phyloP scores from a whole-genome alignment of 371 early-diverging fungal species.

The Blakeslea trispora region DNA sequence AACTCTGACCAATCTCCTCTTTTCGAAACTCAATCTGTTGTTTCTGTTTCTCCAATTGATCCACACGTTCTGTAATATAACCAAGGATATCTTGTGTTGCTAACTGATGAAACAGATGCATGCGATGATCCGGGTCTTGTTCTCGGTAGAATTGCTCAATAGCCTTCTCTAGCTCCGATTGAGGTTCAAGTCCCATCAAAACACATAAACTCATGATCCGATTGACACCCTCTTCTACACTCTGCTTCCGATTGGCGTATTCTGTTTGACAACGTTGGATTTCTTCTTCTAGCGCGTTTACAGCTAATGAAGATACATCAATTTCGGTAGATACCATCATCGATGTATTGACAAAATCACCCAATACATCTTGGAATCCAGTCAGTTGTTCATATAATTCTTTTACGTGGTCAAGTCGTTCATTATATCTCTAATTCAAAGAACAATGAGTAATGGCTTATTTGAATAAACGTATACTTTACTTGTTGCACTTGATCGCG shows the following conservation, averaged over 20 bases:
- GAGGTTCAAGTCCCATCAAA: slow-evolving; percentile 23
- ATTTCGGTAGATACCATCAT: slow-evolving; percentile 25
- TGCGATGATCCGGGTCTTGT: slow-evolving; percentile 15
- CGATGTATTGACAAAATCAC: slow-evolving; percentile 32
- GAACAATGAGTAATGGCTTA: neutral
- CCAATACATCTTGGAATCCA: slow-evolving; percentile 16
- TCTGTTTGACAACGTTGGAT: slow-evolving; percentile 39
- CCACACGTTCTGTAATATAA: slow-evolving; percentile 13
- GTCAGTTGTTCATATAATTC: slow-evolving; percentile 28
- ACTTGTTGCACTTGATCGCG: slow-evolving; percentile 19
- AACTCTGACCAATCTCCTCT: slow-evolving; percentile 31
- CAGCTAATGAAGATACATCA: slow-evolving; percentile 41
- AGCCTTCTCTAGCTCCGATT: slow-evolving; percentile 21
- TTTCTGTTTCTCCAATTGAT: slow-evolving; percentile 32
- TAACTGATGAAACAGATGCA: slow-evolving; percentile 18
- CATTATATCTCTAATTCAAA: slow-evolving; percentile 23
- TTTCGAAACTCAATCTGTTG: slow-evolving; percentile 39
- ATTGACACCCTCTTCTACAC: slow-evolving; percentile 16
- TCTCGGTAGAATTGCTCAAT: slow-evolving; percentile 20
- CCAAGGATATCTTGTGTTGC: slow-evolving; percentile 20
- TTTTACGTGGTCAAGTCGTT: slow-evolving; percentile 14
- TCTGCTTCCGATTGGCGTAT: slow-evolving; percentile 23
- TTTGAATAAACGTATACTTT: neutral
- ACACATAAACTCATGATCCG: slow-evolving; percentile 16
- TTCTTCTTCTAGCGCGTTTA: slow-evolving; percentile 43